Percentiles rank a stretch among this genome's conserved stretches.
Conservation (phyloP, 2,329 filamentous ascomycete genomes). For the Hirsutella thompsonii region DNA sequence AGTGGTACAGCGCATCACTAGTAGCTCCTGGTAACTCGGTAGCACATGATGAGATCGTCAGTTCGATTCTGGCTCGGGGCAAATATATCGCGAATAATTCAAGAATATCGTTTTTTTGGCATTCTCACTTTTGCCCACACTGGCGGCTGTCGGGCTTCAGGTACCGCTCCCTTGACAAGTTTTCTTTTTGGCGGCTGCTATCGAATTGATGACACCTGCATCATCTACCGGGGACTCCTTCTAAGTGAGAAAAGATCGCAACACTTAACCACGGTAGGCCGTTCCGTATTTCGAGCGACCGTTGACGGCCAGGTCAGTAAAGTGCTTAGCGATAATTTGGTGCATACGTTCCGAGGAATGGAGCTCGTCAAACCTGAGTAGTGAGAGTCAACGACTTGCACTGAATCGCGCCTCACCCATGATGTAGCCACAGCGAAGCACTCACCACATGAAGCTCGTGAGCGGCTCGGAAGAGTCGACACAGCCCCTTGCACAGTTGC, state of each 20-base stretch:
- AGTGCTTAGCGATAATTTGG: slow-evolving; percentile 25
- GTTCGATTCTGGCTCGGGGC: slow-evolving; percentile 22
- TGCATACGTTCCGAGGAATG: slow-evolving; percentile 55
- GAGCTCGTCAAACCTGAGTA: slow-evolving; percentile 48
- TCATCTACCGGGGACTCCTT: no score
- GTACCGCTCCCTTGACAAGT: no score
- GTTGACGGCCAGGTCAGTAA: slow-evolving; percentile 22
- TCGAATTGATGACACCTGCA: no score
- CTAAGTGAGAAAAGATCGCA: no score
- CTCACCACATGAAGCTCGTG: slow-evolving; percentile 56
- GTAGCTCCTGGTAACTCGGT: slow-evolving; percentile 5
- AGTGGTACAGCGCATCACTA: slow-evolving; percentile 24
- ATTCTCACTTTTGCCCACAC: not conserved
- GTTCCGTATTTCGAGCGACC: slow-evolving; percentile 27
- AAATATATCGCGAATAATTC: slow-evolving; percentile 1
- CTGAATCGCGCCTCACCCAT: no score
- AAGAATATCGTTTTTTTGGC: not conserved
- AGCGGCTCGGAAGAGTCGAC: slow-evolving; percentile 23
- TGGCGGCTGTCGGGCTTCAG: not conserved
- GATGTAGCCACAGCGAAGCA: no score
- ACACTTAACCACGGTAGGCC: slow-evolving; percentile 9
- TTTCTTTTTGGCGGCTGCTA: no score
- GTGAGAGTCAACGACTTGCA: slow-evolving; percentile 2
- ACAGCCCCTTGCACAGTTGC: slow-evolving; percentile 36
- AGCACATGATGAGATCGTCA: slow-evolving; percentile 20